Evolutionary conservation across 2,329 filamentous ascomycete species (phyloP), one percentile per base, ranked within the genome.

Genomic region (Ploettnerulaceae sp.): DNA sequence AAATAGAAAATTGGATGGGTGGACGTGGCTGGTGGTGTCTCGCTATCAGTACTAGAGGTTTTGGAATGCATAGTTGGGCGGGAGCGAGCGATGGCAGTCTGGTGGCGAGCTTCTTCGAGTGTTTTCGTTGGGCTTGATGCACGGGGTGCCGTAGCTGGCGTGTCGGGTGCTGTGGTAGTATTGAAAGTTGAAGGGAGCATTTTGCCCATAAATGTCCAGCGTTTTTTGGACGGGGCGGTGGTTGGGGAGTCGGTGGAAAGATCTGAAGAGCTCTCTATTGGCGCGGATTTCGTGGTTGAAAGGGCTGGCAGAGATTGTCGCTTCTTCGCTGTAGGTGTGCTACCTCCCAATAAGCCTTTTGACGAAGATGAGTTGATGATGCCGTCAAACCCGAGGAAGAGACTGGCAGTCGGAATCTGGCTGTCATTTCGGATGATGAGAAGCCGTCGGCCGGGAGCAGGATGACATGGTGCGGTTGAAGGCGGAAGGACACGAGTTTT

Each of bases 401-500:
- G 47, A 38, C 48, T 59, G 9, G 60, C 31, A 21, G 59, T 43
- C 26, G 62, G 55, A 5, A 55, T 45, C 47, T 62, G 61, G 33
- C 57, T 78, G 63, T 87, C 83, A 56, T 81, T 84, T 53, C 82
- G 76, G 52, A 87, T 79, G 55, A 88, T 86, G 25, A 86, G 71
- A 26, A 88, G 75, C 52, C 80, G 72, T 47, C 83, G 75, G 20
- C 80, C 79, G 21, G 84, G 84, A 15, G 83, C 83, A 37, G 84
- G 84, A 56, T 77, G 78, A 64, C 82, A 85, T 29, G 83, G 81
- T 35, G 73, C 74, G 14, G 79, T 82, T 6, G 81, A 82, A 14
- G 82, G 75, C 12, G 70, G 71, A 5, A 76, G 59, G 11, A 61
- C 65, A 26, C 71, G 59, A 26, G 69, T 68, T 34, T 67, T 69